phyloP scores from a whole-genome alignment of 495 filamentous ascomycete species.

The Penicillium soppii region DNA sequence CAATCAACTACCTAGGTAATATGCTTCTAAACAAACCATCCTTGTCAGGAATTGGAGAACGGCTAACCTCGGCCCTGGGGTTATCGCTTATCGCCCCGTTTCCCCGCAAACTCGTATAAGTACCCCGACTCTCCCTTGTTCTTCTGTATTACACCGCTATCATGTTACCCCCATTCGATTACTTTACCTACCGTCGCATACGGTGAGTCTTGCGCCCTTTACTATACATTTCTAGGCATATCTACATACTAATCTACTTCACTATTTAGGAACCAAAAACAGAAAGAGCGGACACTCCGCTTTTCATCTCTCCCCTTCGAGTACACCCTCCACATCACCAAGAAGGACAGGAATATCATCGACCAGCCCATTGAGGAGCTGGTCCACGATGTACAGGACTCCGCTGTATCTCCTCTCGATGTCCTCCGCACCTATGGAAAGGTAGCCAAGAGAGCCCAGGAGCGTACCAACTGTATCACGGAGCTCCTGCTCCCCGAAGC shows the following conservation, averaged over 20 bases:
- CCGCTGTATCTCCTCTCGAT: constrained; percentile 62
- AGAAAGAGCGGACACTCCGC: constrained; percentile 65
- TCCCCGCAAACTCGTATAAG: constrained; percentile 29
- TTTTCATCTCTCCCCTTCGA: constrained; percentile 62
- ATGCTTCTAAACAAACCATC: no score
- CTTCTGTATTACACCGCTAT: constrained; percentile 9
- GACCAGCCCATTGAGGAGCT: constrained; percentile 73
- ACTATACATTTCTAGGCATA: not conserved
- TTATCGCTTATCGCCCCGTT: constrained; percentile 17
- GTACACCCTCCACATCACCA: constrained; percentile 65
- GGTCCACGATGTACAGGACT: constrained; percentile 72
- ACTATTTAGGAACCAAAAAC: constrained; percentile 72
- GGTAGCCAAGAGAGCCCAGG: constrained; percentile 79
- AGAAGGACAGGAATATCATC: constrained; percentile 62
- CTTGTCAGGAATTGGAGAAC: constrained; percentile 11
- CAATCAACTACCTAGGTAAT: no score
- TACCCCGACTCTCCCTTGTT: constrained; percentile 12
- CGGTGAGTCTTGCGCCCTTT: constrained; percentile 41
- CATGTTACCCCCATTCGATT: constrained; percentile 61
- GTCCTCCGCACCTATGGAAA: constrained; percentile 90
- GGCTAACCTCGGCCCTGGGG: constrained; percentile 6
- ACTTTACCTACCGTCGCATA: constrained; percentile 54
- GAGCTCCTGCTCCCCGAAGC: constrained; percentile 83
- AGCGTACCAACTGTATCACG: constrained; percentile 87
- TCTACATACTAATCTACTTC: not conserved